Evolutionary conservation across 2,329 filamentous ascomycete genomes (phyloP).

Genomic region (Venturiaceae sp.): DNA sequence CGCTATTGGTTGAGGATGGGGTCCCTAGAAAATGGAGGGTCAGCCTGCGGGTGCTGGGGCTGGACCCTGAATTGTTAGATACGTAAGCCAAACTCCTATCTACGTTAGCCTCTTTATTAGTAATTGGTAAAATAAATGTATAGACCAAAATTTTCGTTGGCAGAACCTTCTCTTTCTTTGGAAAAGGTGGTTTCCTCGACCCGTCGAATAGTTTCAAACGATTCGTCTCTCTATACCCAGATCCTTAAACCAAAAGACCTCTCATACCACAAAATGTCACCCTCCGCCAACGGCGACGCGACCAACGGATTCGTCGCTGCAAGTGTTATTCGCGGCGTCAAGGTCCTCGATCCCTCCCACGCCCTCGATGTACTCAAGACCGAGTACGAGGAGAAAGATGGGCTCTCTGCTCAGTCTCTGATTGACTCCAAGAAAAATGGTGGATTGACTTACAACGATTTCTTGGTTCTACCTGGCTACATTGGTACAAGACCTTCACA

Average conservation of each 20-base stretch:
- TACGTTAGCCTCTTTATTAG: no score
- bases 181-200: conserved; percentile 43
- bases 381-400: conserved; percentile 73
- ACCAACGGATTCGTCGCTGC: conserved; percentile 18
- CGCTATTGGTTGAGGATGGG: no score
- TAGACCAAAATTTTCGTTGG: no score
- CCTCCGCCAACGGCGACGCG: conserved; percentile 56
- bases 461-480: conserved; percentile 91
- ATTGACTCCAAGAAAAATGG: conserved; percentile 88
- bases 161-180: conserved; percentile 34
- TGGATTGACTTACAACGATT: conserved; percentile 97
- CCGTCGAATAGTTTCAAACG: conserved; percentile 37
- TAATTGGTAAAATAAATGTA: no score
- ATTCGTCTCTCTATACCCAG: conserved; percentile 2
- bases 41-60: neutral
- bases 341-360: conserved; percentile 62
- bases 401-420: conserved; percentile 75
- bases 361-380: conserved; percentile 70
- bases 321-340: conserved; percentile 18
- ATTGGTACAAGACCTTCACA: conserved; percentile 51
- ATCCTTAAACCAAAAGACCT: neutral
- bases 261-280: conserved; percentile 42
- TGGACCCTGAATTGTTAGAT: conserved; percentile 1
- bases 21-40: no score
- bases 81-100: no score